Percentiles rank a stretch among this genome's conserved stretches.
These are phyloP conservation scores for Wilcoxina mikolae DNA, from an alignment of 495 filamentous ascomycete species.

Conservation along the genomic window DNA sequence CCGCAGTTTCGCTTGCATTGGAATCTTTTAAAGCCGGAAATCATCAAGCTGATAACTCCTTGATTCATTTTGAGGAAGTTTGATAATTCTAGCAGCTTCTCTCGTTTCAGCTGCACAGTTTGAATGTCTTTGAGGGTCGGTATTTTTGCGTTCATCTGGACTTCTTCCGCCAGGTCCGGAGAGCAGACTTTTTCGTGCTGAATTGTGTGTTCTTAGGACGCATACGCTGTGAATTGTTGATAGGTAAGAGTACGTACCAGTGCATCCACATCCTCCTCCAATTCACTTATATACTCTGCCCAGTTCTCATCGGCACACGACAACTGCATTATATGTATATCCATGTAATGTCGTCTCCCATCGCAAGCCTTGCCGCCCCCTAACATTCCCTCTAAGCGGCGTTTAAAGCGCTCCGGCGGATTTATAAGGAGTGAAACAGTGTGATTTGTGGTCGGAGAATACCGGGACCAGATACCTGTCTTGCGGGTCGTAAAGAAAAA, in stretches of 20 bases:
- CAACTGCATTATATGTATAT: slow-evolving; percentile 16
- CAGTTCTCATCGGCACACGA: slow-evolving; percentile 16
- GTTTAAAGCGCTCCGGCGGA: background rate
- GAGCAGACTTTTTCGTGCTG: too few relatives aligned
- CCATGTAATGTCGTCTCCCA: slow-evolving; percentile 2
- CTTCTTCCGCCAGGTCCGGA: too few relatives aligned
- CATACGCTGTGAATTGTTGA: too few relatives aligned
- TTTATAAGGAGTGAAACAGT: slow-evolving; percentile 14
- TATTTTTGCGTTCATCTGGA: too few relatives aligned
- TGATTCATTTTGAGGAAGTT: background rate
- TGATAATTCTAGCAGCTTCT: slow-evolving; percentile 4
- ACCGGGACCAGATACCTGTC: slow-evolving; percentile 12
- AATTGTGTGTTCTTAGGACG: too few relatives aligned
- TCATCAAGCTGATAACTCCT: background rate
- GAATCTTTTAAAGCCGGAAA: background rate
- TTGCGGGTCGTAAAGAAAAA: slow-evolving; percentile 4
- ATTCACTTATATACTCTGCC: slow-evolving; percentile 20
- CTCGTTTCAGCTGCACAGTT: slow-evolving; percentile 5
- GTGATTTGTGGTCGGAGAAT: background rate
- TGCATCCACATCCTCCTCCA: slow-evolving; percentile 14
- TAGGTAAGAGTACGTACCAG: too few relatives aligned
- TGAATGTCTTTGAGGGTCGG: background rate
- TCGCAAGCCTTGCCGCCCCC: background rate
- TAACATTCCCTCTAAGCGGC: background rate
- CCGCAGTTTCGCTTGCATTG: too few relatives aligned